phyloP scores from a whole-genome alignment of 202 grass and related monocot genomes.

The Setaria italica region DNA sequence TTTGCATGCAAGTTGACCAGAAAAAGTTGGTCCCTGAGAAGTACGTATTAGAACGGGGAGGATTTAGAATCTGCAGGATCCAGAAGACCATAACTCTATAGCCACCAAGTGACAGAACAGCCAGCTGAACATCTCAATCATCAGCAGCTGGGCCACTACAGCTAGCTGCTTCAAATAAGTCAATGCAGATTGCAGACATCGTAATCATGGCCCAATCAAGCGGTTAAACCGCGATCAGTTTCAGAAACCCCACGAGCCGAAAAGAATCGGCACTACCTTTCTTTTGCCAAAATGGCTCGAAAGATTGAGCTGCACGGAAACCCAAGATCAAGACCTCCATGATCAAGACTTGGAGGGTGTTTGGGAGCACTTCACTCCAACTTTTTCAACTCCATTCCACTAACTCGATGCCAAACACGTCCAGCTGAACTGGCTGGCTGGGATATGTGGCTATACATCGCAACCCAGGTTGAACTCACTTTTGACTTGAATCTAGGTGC shows the following conservation, averaged over 20 bases:
- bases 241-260: background rate
- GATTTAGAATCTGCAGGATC: background rate
- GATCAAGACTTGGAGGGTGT: no score
- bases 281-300: background rate
- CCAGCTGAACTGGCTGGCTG: no score
- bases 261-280: background rate
- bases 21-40: background rate
- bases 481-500: no score
- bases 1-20: background rate
- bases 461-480: no score
- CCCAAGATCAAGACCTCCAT: background rate
- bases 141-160: background rate
- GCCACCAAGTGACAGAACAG: constrained; percentile 17
- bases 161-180: background rate
- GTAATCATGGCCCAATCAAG: background rate
- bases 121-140: background rate
- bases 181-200: background rate
- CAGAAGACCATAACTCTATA: background rate
- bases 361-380: no score
- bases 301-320: background rate
- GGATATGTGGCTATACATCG: no score
- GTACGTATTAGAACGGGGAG: background rate
- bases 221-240: background rate
- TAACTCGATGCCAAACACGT: no score
- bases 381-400: no score